phyloP scores from a whole-genome alignment of 192 early-diverging fungal genomes.

The Paraglomus occultum region DNA sequence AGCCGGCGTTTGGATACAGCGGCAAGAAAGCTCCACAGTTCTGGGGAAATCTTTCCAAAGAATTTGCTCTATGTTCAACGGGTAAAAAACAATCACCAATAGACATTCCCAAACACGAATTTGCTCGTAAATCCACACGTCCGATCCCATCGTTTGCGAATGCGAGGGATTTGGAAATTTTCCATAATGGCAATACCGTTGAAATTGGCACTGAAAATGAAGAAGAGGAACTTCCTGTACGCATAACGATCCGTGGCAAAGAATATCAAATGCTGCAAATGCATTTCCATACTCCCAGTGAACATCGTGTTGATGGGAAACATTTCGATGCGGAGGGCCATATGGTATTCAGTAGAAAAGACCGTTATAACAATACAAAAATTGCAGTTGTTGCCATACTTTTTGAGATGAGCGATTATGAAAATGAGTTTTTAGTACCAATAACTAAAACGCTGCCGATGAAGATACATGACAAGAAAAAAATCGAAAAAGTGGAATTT shows the following conservation, averaged over 20 bases:
- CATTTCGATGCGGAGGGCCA: constrained; percentile 48
- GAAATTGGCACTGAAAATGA: constrained; percentile 31
- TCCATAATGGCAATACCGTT: constrained; percentile 47
- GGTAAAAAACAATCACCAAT: constrained; percentile 54
- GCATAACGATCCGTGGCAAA: constrained; percentile 30
- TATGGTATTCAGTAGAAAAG: constrained; percentile 48
- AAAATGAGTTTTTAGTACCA: constrained; percentile 36
- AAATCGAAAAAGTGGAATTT: neutral
- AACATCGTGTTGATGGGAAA: constrained; percentile 46
- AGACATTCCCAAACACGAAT: constrained; percentile 34
- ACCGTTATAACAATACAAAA: constrained; percentile 15
- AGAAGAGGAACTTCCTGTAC: neutral
- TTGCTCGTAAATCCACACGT: constrained; percentile 5
- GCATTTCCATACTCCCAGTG: constrained; percentile 64
- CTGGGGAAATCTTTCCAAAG: no score
- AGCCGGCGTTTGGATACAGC: no score
- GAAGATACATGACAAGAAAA: neutral
- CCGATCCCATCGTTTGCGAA: constrained; percentile 17
- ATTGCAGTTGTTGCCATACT: constrained; percentile 51
- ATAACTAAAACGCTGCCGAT: neutral
- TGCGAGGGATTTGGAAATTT: constrained; percentile 25
- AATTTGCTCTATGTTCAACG: constrained; percentile 25
- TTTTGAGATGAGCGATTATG: constrained; percentile 39
- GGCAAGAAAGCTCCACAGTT: no score
- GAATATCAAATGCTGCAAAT: constrained; percentile 47